Evolutionary conservation across 1,284 basidiomycete genomes (phyloP), one percentile per base, ranked within the genome.

Genomic region (Anthracocystis setariae): DNA sequence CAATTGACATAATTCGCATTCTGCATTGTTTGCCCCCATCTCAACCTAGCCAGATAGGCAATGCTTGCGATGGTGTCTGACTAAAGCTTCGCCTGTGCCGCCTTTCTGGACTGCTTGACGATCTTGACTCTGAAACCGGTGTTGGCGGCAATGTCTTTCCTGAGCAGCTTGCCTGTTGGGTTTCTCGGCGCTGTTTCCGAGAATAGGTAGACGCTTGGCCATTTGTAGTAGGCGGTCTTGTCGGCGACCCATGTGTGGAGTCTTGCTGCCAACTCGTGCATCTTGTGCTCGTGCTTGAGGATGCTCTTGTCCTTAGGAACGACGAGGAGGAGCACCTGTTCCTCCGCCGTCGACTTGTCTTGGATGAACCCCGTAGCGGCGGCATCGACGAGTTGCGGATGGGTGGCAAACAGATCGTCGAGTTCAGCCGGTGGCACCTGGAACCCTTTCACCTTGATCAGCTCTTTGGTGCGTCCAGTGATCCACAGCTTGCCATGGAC

Each of bases 381-480:
- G 0, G 65, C 74, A 47, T 76, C 74, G 17, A 65, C 52, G 18
- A 74, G 23, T 20, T 60, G 56, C 5, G 68, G 55, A 46, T 71
- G 74, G 7, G 71, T 64, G 0, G 57, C 64, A 20, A 73, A 68
- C 12, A 74, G 46, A 38, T 62, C 66, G 53, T 78, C 76, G 3
- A 78, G 64, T 46, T 78, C 76, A 33, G 57, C 65, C 12, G 76
- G 76, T 2, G 72, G 57, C 2, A 77, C 74, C 48, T 78, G 76
- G 72, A 78, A 78, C 0, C 76, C 74, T 38, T 69, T 69, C 23
- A 74, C 67, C 50, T 71, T 76, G 62, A 74, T 73, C 18, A 76
- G 46, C 39, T 75, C 75, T 57, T 78, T 78, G 8, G 65, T 74
- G 0, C 76, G 46, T 20, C 76, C 76, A 5, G 69, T 75, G 56